Evolutionary conservation across 768 basidiomycete genomes (phyloP).

Genomic region (Psilocybe tampanensis): DNA sequence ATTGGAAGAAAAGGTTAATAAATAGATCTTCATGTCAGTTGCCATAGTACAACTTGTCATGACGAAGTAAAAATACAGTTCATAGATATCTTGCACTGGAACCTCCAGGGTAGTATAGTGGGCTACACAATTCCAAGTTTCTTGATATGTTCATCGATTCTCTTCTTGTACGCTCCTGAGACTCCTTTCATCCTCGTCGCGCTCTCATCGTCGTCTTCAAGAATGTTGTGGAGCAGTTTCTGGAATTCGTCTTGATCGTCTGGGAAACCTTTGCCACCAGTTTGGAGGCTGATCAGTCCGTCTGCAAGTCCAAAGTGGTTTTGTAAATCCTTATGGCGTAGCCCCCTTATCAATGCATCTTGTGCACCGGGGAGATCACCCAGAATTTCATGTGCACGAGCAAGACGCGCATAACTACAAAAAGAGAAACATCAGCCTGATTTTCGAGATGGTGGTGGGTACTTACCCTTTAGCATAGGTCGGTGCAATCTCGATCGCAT

Average conservation of each 20-base stretch:
- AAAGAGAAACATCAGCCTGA: background rate
- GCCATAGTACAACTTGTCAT: too few relatives aligned
- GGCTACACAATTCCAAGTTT: background rate
- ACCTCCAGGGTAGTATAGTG: too few relatives aligned
- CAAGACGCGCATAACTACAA: slow-evolving; percentile 7
- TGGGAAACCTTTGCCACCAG: slow-evolving; percentile 5
- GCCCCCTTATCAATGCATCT: slow-evolving; percentile 2
- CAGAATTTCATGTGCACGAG: slow-evolving; percentile 10
- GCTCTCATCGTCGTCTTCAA: background rate
- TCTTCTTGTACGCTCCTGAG: slow-evolving; percentile 9
- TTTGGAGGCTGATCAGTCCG: slow-evolving; percentile 11
- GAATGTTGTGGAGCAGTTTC: background rate
- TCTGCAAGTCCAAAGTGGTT: slow-evolving; percentile 10
- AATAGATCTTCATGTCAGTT: too few relatives aligned
- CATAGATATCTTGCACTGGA: too few relatives aligned
- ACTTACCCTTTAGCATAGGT: slow-evolving; percentile 12
- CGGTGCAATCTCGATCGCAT: slow-evolving; percentile 2
- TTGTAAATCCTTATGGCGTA: background rate
- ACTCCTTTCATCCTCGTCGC: slow-evolving; percentile 2
- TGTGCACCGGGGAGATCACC: slow-evolving; percentile 1
- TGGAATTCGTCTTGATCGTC: slow-evolving; percentile 1
- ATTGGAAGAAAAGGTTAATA: too few relatives aligned
- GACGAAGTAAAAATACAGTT: too few relatives aligned
- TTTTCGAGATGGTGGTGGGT: background rate
- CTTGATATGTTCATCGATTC: slow-evolving; percentile 1